Evolutionary conservation across 139 green algal species (phyloP).

Genomic region (Chlorella vulgaris): DNA sequence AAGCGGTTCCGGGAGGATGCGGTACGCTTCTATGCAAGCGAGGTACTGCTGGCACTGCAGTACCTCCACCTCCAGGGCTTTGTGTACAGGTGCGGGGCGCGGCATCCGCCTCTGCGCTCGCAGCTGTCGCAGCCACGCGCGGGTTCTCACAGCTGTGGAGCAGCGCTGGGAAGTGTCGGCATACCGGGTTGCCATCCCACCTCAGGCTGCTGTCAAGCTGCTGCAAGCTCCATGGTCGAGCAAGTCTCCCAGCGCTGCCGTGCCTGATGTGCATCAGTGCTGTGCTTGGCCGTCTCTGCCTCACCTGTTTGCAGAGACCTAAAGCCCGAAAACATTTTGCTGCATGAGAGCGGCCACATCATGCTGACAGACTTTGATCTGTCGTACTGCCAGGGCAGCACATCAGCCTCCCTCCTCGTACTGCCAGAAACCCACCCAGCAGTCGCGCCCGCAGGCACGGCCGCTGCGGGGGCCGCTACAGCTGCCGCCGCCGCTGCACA

Average conservation of each 20-base stretch:
- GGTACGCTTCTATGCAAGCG: constrained; percentile 88
- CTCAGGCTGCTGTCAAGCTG: background rate
- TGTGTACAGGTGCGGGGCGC: constrained; percentile 77
- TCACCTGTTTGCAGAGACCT: constrained; percentile 70
- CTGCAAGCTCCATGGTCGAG: background rate
- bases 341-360: constrained; percentile 89
- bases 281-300: background rate
- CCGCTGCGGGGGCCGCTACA: background rate
- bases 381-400: constrained; percentile 71
- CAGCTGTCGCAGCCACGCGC: background rate
- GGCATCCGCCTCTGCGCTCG: background rate
- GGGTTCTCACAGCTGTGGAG: too few relatives aligned
- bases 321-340: constrained; percentile 99
- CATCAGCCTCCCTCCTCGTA: constrained; percentile 33
- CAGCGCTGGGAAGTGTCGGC: too few relatives aligned
- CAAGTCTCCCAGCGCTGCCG: too few relatives aligned
- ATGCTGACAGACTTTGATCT: constrained; percentile 99
- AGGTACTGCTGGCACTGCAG: constrained; percentile 97
- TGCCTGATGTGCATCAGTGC: too few relatives aligned
- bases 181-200: too few relatives aligned
- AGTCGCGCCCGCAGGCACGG: background rate
- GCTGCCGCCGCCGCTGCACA: background rate
- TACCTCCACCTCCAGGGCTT: constrained; percentile 97
- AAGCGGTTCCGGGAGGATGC: constrained; percentile 81
- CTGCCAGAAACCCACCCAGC: background rate